A percentile compares a stretch with the other conserved stretches of the same genome.
These are phyloP conservation scores for Pittosporum tobira DNA, from an alignment of 129 eudicot species.

Conservation along the genomic window DNA sequence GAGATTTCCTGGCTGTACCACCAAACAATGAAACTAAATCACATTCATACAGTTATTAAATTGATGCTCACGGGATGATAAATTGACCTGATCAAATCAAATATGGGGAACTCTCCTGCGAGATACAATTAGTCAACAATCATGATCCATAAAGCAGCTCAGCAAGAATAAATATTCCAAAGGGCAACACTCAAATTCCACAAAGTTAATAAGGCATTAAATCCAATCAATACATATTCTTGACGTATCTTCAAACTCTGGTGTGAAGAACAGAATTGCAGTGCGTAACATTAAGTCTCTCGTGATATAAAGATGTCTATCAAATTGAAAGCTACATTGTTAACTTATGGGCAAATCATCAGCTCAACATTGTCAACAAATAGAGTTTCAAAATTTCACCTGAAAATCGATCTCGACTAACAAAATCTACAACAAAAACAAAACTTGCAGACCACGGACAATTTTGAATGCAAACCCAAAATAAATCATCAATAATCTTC, in stretches of 20 bases:
- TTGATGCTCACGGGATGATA: no score
- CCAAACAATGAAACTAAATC: constrained; percentile 8
- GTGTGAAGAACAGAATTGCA: no score
- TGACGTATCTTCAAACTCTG: no score
- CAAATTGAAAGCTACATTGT: background rate
- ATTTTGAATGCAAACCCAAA: background rate
- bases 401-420: background rate
- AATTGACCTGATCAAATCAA: no score
- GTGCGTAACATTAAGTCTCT: background rate
- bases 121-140: no score
- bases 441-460: background rate
- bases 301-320: background rate
- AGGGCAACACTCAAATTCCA: no score
- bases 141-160: no score
- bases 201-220: no score
- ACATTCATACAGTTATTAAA: background rate
- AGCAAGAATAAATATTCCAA: no score
- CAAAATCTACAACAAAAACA: background rate
- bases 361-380: background rate
- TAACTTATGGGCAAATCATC: background rate
- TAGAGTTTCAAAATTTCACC: background rate
- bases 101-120: no score
- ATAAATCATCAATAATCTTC: background rate
- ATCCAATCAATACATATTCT: no score
- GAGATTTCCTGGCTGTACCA: constrained; percentile 59